phyloP scores from a whole-genome alignment of 2,329 filamentous ascomycete species.

The Metarhizium rileyi region DNA sequence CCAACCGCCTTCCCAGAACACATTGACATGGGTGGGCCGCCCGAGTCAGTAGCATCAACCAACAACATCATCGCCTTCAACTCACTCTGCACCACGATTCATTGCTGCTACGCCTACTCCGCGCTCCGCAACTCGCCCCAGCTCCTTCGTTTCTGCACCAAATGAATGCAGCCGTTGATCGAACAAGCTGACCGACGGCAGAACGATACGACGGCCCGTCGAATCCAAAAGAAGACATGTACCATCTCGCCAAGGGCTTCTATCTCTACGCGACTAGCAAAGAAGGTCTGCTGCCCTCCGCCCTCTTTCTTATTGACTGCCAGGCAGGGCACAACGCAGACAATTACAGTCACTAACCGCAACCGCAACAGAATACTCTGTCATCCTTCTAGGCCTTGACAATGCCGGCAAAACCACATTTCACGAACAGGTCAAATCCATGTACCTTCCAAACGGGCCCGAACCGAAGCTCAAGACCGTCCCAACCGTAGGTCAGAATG shows the following conservation, averaged over 20 bases:
- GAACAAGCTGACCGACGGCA: not conserved
- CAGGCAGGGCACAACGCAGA: not conserved
- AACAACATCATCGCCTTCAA: too few relatives aligned
- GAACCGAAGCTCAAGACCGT: slow-evolving; percentile 74
- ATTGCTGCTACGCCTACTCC: too few relatives aligned
- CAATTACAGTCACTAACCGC: not conserved
- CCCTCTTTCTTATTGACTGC: too few relatives aligned
- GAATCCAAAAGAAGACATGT: slow-evolving; percentile 53
- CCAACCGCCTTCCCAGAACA: too few relatives aligned
- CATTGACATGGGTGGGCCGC: too few relatives aligned
- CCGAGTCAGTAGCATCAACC: too few relatives aligned
- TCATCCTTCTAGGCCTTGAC: slow-evolving; percentile 92
- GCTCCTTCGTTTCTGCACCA: not conserved
- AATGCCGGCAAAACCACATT: slow-evolving; percentile 98
- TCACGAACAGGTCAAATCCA: slow-evolving; percentile 88
- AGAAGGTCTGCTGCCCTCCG: slow-evolving; percentile 55
- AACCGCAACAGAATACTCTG: slow-evolving; percentile 68
- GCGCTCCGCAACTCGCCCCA: too few relatives aligned
- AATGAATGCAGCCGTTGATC: not conserved
- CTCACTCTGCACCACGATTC: too few relatives aligned
- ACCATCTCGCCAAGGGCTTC: slow-evolving; percentile 88
- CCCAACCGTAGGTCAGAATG: slow-evolving; percentile 94
- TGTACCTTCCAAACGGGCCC: slow-evolving; percentile 58
- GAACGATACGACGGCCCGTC: slow-evolving; percentile 1
- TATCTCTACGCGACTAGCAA: slow-evolving; percentile 95